Evolutionary conservation across 176 grass and related monocot genomes (phyloP), one percentile per base, ranked within the genome.

Genomic region (Saccharum spontaneum): DNA sequence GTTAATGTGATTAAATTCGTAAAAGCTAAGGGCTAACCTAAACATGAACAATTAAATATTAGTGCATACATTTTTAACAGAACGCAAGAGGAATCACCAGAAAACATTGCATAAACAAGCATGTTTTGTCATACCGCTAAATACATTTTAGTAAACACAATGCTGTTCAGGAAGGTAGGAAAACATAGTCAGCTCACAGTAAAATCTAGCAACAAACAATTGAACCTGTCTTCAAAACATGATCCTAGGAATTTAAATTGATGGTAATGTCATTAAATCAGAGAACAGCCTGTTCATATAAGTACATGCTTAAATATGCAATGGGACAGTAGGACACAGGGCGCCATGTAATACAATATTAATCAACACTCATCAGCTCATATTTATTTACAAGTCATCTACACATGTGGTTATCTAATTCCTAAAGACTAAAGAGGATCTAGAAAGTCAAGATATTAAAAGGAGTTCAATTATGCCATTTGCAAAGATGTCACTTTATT

Each of bases 191-290:
- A 41, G 9, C 12, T 71, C 7, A 33, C 31, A 26, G 40, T 52
- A 30, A 85, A 77, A 77, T 33, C 0, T 64, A 2, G 18, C 13
- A 77, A 71, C 7, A 11, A n/a, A 72, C 8, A 23, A 76, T 36
- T 30, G n/a, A 78, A 61, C 14, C 9, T 33, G 69, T 39, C 15
- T 12, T 82, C 22, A 24, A 75, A 8, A 36, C 80, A 40, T 60
- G 36, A 22, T 44, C 10, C 23, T 81, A 44, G 3, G 3, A 46
- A 70, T 70, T 17, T 83, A 48, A 20, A 33, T 72, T 38, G 11
- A 77, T 76, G 12, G 8, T 28, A 80, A 72, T 81, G n/a, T 28
- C 33, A 79, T 73, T 50, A 43, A 74, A 20, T 11, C 43, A 66
- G 26, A 48, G 17, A 10, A 61, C 28, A 40, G 18, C 48, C 10